Evolutionary conservation across 345 rosid genomes (phyloP).

Genomic region (Linum trigynum): DNA sequence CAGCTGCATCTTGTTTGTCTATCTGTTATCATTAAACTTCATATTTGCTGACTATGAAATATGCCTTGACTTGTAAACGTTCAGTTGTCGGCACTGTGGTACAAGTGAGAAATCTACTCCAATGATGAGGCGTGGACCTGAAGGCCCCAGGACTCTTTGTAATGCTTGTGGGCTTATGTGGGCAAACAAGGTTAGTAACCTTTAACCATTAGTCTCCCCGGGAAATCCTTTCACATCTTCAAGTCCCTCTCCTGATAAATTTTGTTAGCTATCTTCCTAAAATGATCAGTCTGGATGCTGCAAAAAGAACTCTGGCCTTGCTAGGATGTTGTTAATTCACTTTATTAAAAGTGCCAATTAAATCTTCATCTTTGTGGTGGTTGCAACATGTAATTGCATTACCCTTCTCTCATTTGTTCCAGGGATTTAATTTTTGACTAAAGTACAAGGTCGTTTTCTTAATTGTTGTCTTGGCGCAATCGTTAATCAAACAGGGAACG

Average conservation of each 20-base stretch:
- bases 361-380: not conserved
- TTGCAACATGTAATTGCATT: not conserved
- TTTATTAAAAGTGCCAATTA: too few relatives aligned
- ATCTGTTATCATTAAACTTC: not conserved
- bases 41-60: slow-evolving; percentile 9
- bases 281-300: too few relatives aligned
- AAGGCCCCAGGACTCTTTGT: slow-evolving; percentile 68
- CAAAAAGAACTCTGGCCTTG: too few relatives aligned
- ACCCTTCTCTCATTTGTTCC: not conserved
- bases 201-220: too few relatives aligned
- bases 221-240: too few relatives aligned
- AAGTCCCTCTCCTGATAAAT: too few relatives aligned
- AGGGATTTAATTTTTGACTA: not conserved
- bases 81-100: slow-evolving; percentile 57
- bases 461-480: slow-evolving; percentile 1
- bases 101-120: slow-evolving; percentile 53
- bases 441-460: not conserved
- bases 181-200: slow-evolving; percentile 46
- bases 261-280: too few relatives aligned
- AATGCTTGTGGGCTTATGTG: slow-evolving; percentile 74
- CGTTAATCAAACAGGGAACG: slow-evolving; percentile 36
- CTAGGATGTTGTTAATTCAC: too few relatives aligned
- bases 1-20: too few relatives aligned
- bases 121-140: slow-evolving; percentile 71
- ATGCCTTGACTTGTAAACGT: not conserved